Base-by-base conservation (phyloP, 371 early-diverging fungal genomes). In the Mycotypha africana region DNA sequence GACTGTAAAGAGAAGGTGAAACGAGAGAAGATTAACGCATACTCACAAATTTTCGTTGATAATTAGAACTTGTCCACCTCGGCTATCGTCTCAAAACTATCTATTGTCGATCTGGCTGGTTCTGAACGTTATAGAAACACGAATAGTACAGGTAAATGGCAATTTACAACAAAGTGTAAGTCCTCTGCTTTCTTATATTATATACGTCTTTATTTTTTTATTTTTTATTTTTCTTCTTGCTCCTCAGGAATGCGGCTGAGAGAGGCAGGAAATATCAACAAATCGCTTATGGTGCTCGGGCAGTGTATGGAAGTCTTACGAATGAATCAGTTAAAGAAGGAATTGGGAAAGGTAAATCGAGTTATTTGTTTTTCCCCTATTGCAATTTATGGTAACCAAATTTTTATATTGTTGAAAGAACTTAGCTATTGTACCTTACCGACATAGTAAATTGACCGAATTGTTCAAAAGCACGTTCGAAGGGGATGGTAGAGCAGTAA, bases 21-120 rank as follows among this genome's bases (percentile, higher is more conserved):
- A n/a, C n/a, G n/a, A n/a, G n/a, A n/a, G n/a, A n/a, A n/a, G n/a
- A n/a, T n/a, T n/a, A n/a, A n/a, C n/a, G n/a, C n/a, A n/a, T n/a
- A n/a, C n/a, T n/a, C n/a, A n/a, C n/a, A n/a, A n/a, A n/a, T n/a
- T n/a, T n/a, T n/a, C n/a, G n/a, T n/a, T n/a, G n/a, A n/a, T n/a
- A n/a, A n/a, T n/a, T n/a, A n/a, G n/a, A n/a, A n/a, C n/a, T n/a
- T n/a, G 53, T 58, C 68, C 20, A 48, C 60, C 11, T 67, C 57
- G 38, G 66, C 71, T 2, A 64, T 65, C 0, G 52, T 79, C 9
- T 76, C 77, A 2, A 71, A 74, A 21, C 45, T 95, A 42, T 84
- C 82, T 2, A 75, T 99, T 44, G 95, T 99, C 15, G 99, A 99
- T 64, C 58, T 99, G 38, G 99, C 99, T 16, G 99, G 99, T 17